phyloP scores from a whole-genome alignment of 176 grass and related monocot species.

The Neostapfia colusana region DNA sequence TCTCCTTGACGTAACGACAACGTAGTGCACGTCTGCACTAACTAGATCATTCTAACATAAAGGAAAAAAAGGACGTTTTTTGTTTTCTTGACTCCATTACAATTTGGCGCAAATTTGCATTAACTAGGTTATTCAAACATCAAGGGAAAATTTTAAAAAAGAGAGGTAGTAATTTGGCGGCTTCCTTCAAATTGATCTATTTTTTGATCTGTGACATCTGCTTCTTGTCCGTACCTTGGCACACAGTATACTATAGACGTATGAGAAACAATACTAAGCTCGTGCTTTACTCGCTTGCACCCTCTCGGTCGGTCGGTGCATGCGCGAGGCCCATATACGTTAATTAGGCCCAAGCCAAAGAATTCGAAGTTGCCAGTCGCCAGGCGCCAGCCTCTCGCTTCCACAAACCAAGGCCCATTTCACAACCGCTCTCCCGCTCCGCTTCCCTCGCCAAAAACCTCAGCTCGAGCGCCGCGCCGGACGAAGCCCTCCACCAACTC shows the following conservation, averaged over 20 bases:
- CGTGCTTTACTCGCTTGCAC: too few species aligned
- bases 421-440: not conserved
- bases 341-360: not conserved
- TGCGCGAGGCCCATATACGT: not conserved
- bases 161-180: too few species aligned
- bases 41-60: not conserved
- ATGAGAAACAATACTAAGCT: too few species aligned
- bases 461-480: constrained; percentile 41
- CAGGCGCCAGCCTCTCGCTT: too few species aligned
- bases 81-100: too few species aligned
- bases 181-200: not conserved
- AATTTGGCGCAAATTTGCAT: too few species aligned
- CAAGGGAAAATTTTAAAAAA: too few species aligned
- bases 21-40: not conserved
- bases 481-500: constrained; percentile 30
- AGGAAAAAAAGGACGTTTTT: not conserved
- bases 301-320: too few species aligned
- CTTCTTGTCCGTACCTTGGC: not conserved
- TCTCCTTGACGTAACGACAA: not conserved
- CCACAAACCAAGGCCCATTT: constrained; percentile 28
- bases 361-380: not conserved
- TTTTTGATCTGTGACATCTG: not conserved
- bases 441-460: constrained; percentile 29
- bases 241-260: not conserved
- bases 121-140: too few species aligned